Evolutionary conservation across 345 rosid genomes (phyloP), one percentile per base, ranked within the genome.

Genomic region (Streptanthus diversifolius): DNA sequence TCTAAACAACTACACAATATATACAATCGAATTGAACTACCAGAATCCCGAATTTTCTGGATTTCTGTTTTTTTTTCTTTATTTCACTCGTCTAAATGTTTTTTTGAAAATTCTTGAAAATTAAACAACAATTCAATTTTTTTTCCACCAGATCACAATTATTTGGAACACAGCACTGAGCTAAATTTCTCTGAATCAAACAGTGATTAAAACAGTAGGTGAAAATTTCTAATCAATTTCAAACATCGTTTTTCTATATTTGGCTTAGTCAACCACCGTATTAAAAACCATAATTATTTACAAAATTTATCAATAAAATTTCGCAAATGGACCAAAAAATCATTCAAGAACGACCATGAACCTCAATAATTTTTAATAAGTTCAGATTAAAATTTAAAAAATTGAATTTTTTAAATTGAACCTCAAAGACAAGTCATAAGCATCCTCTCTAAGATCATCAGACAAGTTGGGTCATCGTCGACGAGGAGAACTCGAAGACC

Each of bases 391-490:
- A 27, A 41, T 4, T 3, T 7, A 19, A 19, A 11, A 13, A 59
- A 48, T 55, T 3, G 5, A 14, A 51, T n/a, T 10, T 19, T 10
- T 8, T 29, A 32, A 24, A 24, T 11, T 11, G 0, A 61, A 93
- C 99, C 99, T 73, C 88, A 95, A 27, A 63, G 84, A 60, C 99
- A 95, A 36, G 79, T 84, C 77, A 61, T 72, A 10, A 95, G 91
- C 99, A 91, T 95, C 86, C 82, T 88, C 84, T 89, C 96, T 72
- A 95, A 81, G 83, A 95, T 87, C 90, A 74, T 80, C 35, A 95
- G 96, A 77, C 99, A 95, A 10, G 97, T 88, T 17, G 88, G 93
- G 84, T 95, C 99, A 72, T 95, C 99, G 67, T 89, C 97, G 68
- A 95, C 99, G 41, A 91, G 93, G 32, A 95, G 82, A 5, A 95